These are phyloP conservation scores for Blastocystis sp. DNA, from an alignment of 352 stramenopile species.

Conservation along the genomic window DNA sequence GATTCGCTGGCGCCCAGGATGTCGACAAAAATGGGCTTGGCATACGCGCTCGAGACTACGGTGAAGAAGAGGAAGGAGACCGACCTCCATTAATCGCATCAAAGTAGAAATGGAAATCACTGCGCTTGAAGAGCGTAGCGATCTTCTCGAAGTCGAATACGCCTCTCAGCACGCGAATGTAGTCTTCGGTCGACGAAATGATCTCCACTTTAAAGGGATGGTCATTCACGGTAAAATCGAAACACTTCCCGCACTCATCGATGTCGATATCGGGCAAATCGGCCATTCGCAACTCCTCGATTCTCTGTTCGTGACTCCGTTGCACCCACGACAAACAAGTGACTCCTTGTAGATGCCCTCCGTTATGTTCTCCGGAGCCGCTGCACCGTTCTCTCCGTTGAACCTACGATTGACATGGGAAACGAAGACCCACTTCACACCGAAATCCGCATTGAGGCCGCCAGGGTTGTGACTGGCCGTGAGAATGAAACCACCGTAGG, in stretches of 20 bases:
- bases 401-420: conserved; percentile 83
- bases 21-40: conserved; percentile 91
- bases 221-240: conserved; percentile 59
- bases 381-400: conserved; percentile 95
- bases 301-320: conserved; percentile 87
- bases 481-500: conserved; percentile 93
- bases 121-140: conserved; percentile 86
- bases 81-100: conserved; percentile 92
- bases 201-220: conserved; percentile 86
- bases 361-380: conserved; percentile 93
- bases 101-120: conserved; percentile 92
- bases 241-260: conserved; percentile 81
- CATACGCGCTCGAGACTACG: conserved; percentile 91
- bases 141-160: conserved; percentile 96
- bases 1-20: conserved; percentile 84
- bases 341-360: conserved; percentile 89
- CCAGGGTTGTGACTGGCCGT: conserved; percentile 97
- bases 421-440: conserved; percentile 88
- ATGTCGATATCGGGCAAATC: conserved; percentile 84
- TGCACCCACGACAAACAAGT: background rate
- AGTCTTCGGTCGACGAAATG: conserved; percentile 94
- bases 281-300: conserved; percentile 90
- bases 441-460: conserved; percentile 96
- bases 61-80: background rate
- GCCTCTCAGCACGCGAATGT: conserved; percentile 90